These are phyloP conservation scores for Heterobasidion occidentale DNA, from an alignment of 1,284 basidiomycete genomes.

Conservation along the genomic window DNA sequence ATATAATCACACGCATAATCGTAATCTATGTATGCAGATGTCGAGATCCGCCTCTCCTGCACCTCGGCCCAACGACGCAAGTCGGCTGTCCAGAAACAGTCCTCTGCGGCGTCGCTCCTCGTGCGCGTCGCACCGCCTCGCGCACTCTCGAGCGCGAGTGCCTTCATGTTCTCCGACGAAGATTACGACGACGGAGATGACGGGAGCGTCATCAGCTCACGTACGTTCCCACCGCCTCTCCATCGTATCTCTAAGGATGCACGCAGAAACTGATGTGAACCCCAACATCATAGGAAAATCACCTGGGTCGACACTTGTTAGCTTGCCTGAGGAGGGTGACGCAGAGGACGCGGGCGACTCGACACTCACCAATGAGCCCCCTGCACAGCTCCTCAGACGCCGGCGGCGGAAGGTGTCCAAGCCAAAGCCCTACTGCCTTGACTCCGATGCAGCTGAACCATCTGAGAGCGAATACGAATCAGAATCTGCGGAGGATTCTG, in stretches of 20 bases:
- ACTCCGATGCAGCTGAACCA: conserved; percentile 21
- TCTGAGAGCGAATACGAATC: conserved; percentile 11
- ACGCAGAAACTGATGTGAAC: not conserved
- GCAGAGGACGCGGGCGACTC: too few species aligned
- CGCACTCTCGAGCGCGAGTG: not conserved
- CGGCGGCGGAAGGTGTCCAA: conserved; percentile 11
- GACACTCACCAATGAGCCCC: not conserved
- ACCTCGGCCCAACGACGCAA: conserved; percentile 15
- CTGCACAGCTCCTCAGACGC: conserved; percentile 7
- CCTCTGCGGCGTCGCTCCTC: conserved; percentile 18
- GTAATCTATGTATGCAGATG: conserved; percentile 12
- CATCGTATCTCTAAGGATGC: too few species aligned
- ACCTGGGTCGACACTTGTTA: not conserved
- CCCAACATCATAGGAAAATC: not conserved
- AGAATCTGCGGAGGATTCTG: conserved; percentile 8
- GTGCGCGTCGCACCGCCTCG: conserved; percentile 16
- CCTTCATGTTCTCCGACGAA: not conserved
- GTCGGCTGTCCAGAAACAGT: conserved; percentile 19
- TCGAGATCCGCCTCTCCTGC: conserved; percentile 18
- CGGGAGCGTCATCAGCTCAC: conserved; percentile 2
- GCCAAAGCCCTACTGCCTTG: conserved; percentile 17
- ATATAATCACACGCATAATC: not conserved
- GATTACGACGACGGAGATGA: conserved; percentile 6
- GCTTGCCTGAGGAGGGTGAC: not conserved
- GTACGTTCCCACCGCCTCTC: not conserved